These are phyloP conservation scores for Serendipita vermifera DNA, from an alignment of 768 basidiomycete species.

Conservation along the genomic window DNA sequence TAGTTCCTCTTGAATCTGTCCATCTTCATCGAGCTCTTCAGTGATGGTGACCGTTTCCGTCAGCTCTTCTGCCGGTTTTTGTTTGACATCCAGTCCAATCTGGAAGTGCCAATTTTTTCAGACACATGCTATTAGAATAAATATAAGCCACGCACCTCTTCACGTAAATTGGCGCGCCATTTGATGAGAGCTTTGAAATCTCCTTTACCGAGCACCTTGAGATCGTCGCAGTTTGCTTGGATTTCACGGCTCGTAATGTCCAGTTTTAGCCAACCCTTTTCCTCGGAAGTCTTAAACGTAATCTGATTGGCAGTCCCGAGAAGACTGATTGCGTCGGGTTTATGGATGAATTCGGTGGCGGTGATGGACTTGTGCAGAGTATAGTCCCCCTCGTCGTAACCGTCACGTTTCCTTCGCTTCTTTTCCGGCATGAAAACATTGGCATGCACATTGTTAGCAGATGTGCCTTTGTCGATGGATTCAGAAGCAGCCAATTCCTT, in stretches of 20 bases:
- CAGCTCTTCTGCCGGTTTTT: constrained; percentile 55
- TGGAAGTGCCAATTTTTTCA: constrained; percentile 23
- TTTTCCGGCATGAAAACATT: constrained; percentile 98
- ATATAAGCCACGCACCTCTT: constrained; percentile 49
- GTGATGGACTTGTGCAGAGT: constrained; percentile 66
- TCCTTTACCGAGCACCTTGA: constrained; percentile 94
- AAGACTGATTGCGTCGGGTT: constrained; percentile 56
- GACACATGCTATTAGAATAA: constrained; percentile 2
- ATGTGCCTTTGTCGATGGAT: constrained; percentile 37
- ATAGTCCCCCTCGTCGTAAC: constrained; percentile 90
- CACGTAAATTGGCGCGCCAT: constrained; percentile 77
- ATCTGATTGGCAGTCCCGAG: constrained; percentile 72
- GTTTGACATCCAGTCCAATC: constrained; percentile 77
- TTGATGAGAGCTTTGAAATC: constrained; percentile 90
- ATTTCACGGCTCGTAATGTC: constrained; percentile 68
- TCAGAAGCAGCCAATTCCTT: constrained; percentile 59
- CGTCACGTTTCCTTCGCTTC: constrained; percentile 82
- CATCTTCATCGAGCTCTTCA: constrained; percentile 66
- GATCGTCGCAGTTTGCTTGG: constrained; percentile 71
- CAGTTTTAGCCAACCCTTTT: constrained; percentile 68
- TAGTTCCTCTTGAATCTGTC: constrained; percentile 83
- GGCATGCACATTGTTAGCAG: constrained; percentile 56
- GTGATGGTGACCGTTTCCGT: constrained; percentile 58
- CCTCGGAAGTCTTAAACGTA: constrained; percentile 76
- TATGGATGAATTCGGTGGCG: constrained; percentile 59